Conservation (phyloP, 176 grass and related monocot genomes). For the Zea luxurians region DNA sequence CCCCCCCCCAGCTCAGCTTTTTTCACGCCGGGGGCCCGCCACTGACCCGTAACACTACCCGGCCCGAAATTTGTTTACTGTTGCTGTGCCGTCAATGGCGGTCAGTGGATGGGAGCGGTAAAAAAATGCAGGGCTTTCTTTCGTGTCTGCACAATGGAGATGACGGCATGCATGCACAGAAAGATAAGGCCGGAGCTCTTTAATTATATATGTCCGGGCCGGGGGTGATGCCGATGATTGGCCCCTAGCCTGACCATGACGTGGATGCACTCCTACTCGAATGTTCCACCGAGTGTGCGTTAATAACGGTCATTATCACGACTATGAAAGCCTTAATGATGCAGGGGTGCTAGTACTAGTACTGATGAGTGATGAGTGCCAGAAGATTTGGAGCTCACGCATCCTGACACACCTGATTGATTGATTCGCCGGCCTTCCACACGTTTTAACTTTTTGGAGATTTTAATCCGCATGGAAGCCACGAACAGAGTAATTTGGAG, state of each 20-base stretch:
- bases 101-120: conserved; percentile 11
- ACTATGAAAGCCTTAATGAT: background rate
- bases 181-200: too few species aligned
- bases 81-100: background rate
- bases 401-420: background rate
- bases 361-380: background rate
- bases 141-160: too few species aligned
- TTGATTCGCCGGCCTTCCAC: background rate
- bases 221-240: too few species aligned
- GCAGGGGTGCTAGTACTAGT: background rate
- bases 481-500: background rate
- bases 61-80: too few species aligned
- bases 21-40: too few species aligned
- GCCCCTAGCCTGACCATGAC: too few species aligned
- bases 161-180: too few species aligned
- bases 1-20: conserved; percentile 14
- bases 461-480: background rate
- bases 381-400: background rate
- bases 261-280: background rate
- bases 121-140: background rate
- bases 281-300: background rate
- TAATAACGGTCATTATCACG: conserved; percentile 1
- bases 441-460: background rate
- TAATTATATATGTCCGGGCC: too few species aligned
- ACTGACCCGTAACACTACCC: too few species aligned